Evolutionary conservation across 106 monocot species (phyloP), one percentile per base, ranked within the genome.

Genomic region (Dactylorhiza incarnata): DNA sequence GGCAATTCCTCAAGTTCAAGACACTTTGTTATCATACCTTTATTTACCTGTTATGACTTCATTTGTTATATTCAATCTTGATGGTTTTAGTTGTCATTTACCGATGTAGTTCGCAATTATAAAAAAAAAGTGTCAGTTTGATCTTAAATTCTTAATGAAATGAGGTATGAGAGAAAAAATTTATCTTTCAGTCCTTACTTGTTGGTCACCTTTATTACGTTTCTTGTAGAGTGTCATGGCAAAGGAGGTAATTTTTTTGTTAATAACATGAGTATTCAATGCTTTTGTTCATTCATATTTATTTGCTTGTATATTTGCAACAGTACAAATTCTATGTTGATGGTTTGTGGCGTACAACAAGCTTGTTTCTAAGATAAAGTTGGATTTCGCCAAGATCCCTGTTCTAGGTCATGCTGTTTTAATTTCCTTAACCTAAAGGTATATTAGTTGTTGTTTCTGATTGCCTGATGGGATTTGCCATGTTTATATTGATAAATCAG

Each of bases 401-500:
- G 97, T 99, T 77, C 85, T 99, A 43, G 97, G 97, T 46, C 97
- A 99, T 86, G 82, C 97, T 73, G 46, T 53, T 9, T 15, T 45
- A 45, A 9, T 20, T 71, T 46, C 71, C 22, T 48, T 71, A 48
- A 48, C 37, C 46, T 48, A 20, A 71, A 2, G 13, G 20, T 9
- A 1, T 48, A 9, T 9, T 48, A 71, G 71, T 48, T 49, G 7
- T 47, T 43, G 37, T 26, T 22, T 74, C 11, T 82, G 7, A 22
- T 71, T 2, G 77, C 26, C 82, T 90, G 95, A 96, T 90, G 95
- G 95, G 69, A 89, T 96, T 54, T 96, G 95, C 78, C 95, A 96
- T 89, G 87, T 96, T 47, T 96, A 90, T 83, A 80, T 96, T 81
- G 95, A 96, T 81, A 93, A 87, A 81, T 88, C 90, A 66, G 93